Evolutionary conservation across 2,329 filamentous ascomycete species (phyloP).

Genomic region (Paecilomyces formosus): DNA sequence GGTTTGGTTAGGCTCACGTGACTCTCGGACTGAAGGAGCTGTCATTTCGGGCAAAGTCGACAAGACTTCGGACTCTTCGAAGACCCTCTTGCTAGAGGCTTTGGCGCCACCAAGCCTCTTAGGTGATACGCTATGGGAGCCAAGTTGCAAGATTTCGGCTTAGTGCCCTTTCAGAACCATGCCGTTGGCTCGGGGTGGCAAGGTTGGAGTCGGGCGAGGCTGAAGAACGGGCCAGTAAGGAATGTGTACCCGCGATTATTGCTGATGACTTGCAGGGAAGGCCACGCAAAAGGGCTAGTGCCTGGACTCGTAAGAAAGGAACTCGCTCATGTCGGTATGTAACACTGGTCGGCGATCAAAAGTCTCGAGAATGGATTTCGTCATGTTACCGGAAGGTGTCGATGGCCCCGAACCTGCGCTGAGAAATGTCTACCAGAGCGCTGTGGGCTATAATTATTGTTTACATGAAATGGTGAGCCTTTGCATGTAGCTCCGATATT

Average conservation of each 20-base stretch:
- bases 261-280: neutral
- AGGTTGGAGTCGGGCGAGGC: neutral
- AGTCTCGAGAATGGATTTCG: neutral
- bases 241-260: neutral
- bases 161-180: neutral
- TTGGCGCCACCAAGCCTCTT: neutral
- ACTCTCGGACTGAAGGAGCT: neutral
- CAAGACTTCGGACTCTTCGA: neutral
- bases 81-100: neutral
- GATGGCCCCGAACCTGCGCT: neutral
- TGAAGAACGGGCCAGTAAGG: neutral
- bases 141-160: neutral
- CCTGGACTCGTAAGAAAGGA: neutral
- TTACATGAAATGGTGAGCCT: neutral
- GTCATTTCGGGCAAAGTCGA: neutral
- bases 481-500: neutral
- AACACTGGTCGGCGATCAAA: neutral
- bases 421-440: neutral
- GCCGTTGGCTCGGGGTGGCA: neutral
- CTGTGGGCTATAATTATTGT: neutral
- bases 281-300: neutral
- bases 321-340: neutral
- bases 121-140: neutral
- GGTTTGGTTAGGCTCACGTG: neutral
- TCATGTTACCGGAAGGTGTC: neutral